Evolutionary conservation across 768 basidiomycete genomes (phyloP).

Genomic region (Cystobasidiopsis lactophilus): DNA sequence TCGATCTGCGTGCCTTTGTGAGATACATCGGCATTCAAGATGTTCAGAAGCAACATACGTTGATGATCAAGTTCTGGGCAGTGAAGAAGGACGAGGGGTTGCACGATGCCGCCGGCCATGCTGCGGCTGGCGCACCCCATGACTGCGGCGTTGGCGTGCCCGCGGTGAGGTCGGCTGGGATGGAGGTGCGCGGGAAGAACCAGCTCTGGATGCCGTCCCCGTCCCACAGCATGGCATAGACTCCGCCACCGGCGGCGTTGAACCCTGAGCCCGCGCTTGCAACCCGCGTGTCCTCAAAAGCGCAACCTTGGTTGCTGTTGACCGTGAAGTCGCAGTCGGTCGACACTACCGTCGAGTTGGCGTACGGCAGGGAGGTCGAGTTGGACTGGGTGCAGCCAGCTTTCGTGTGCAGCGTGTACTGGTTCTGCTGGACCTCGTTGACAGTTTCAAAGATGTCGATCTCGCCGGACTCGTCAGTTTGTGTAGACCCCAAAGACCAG

Average conservation of each 20-base stretch:
- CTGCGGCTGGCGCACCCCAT: constrained; percentile 3
- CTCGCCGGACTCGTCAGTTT: constrained; percentile 7
- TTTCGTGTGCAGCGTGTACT: constrained; percentile 8
- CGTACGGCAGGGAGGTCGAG: constrained; percentile 8
- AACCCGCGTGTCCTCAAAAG: not conserved
- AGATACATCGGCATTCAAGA: not conserved
- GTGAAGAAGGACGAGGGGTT: constrained; percentile 5
- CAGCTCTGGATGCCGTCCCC: constrained; percentile 9
- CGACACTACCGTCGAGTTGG: constrained; percentile 1
- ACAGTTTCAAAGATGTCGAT: constrained; percentile 10
- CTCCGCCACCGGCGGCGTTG: constrained; percentile 3
- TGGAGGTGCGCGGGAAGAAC: constrained; percentile 10
- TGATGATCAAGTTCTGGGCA: constrained; percentile 9
- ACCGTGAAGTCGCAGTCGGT: constrained; percentile 9
- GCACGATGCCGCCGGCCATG: constrained; percentile 12
- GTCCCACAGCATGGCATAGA: constrained; percentile 8
- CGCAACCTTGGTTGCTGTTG: constrained; percentile 11
- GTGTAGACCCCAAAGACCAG: constrained; percentile 2
- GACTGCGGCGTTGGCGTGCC: constrained; percentile 5
- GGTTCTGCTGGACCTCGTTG: not conserved
- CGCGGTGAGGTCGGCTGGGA: constrained; percentile 5
- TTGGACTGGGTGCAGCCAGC: constrained; percentile 10
- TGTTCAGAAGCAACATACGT: constrained; percentile 6
- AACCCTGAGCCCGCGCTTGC: constrained; percentile 1
- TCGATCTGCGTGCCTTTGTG: not conserved